Percentiles rank a stretch among this genome's conserved stretches.
Evolutionary conservation across 352 stramenopile genomes (phyloP).

Genomic region (Aphanomyces stellatus): DNA sequence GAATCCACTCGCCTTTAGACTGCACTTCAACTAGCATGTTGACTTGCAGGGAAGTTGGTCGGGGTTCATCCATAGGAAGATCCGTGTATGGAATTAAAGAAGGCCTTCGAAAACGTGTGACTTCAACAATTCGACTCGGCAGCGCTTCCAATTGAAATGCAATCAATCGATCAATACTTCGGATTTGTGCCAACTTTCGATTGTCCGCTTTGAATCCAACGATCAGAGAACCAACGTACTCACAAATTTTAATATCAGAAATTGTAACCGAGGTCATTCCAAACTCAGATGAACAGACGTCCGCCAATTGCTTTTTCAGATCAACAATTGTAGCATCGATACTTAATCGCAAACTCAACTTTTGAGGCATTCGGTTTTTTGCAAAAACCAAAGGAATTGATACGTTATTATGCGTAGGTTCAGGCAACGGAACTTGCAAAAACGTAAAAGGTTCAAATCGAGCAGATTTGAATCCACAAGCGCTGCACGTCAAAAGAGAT

Average conservation of each 20-base stretch:
- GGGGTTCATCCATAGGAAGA: slow-evolving; percentile 44
- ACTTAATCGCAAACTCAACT: slow-evolving; percentile 67
- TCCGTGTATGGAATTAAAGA: slow-evolving; percentile 47
- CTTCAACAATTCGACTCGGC: slow-evolving; percentile 51
- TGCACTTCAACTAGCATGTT: slow-evolving; percentile 57
- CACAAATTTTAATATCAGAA: slow-evolving; percentile 77
- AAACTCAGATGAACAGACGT: slow-evolving; percentile 70
- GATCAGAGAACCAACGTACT: slow-evolving; percentile 82
- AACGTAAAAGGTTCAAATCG: slow-evolving; percentile 93
- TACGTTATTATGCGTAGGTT: slow-evolving; percentile 78
- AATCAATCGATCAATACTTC: slow-evolving; percentile 78
- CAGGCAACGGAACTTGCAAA: slow-evolving; percentile 75
- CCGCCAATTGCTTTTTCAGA: slow-evolving; percentile 78
- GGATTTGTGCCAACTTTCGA: slow-evolving; percentile 73
- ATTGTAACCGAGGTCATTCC: slow-evolving; percentile 47
- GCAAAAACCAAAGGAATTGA: slow-evolving; percentile 71
- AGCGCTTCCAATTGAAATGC: slow-evolving; percentile 78
- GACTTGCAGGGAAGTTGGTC: not conserved
- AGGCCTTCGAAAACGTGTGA: slow-evolving; percentile 62
- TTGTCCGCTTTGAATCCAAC: slow-evolving; percentile 83
- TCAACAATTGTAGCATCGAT: slow-evolving; percentile 82
- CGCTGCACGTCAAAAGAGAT: slow-evolving; percentile 92
- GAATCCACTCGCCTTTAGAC: slow-evolving; percentile 6
- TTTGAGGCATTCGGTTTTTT: slow-evolving; percentile 60
- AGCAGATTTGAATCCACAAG: slow-evolving; percentile 92